Conservation (phyloP, 495 filamentous ascomycete genomes). For the Penicillium alfredii region DNA sequence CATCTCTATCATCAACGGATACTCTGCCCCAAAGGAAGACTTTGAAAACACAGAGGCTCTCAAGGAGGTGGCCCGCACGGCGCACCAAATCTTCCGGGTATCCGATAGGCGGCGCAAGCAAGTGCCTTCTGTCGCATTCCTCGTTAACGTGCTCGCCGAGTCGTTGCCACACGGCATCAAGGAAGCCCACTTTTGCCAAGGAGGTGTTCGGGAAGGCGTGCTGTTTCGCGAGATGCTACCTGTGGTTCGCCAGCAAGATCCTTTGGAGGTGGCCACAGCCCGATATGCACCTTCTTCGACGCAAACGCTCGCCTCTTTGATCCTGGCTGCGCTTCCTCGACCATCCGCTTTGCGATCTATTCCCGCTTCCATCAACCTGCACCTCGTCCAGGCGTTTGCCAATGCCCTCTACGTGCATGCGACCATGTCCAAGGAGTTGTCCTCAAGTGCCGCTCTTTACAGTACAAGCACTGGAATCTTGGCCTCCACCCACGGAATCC, state of each 20-base stretch:
- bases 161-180: slow-evolving; percentile 62
- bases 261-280: slow-evolving; percentile 55
- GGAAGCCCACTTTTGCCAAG: slow-evolving; percentile 75
- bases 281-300: slow-evolving; percentile 43
- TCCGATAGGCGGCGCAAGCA: slow-evolving; percentile 75
- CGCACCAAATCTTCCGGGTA: slow-evolving; percentile 64
- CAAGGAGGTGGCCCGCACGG: slow-evolving; percentile 41
- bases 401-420: slow-evolving; percentile 49
- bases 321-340: slow-evolving; percentile 42
- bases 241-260: slow-evolving; percentile 53
- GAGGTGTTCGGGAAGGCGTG: slow-evolving; percentile 78
- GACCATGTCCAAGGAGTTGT: slow-evolving; percentile 45
- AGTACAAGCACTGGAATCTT: slow-evolving; percentile 64
- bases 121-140: slow-evolving; percentile 74
- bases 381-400: slow-evolving; percentile 46
- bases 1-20: slow-evolving; percentile 79
- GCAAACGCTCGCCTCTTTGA: slow-evolving; percentile 29
- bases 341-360: slow-evolving; percentile 16
- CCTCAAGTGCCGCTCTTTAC: slow-evolving; percentile 63
- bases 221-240: slow-evolving; percentile 61
- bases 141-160: slow-evolving; percentile 64
- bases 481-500: slow-evolving; percentile 61
- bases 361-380: slow-evolving; percentile 33
- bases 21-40: slow-evolving; percentile 52
- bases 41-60: slow-evolving; percentile 60